Evolutionary conservation across 306 rosid genomes (phyloP), one percentile per base, ranked within the genome.

Genomic region (Quercus variabilis): DNA sequence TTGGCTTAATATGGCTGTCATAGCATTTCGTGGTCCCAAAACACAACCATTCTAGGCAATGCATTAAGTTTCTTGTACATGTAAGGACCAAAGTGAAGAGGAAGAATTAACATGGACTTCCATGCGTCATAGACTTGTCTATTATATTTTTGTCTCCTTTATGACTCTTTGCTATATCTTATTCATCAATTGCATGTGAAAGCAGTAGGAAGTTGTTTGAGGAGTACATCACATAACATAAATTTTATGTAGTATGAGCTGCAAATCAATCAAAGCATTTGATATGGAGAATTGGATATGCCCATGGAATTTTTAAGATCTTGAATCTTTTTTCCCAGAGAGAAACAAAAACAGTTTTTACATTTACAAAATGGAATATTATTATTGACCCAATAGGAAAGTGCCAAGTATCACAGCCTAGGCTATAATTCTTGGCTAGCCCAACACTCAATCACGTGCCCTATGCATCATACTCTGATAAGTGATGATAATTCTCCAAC

Each of bases 381-480:
- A 75, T 67, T 35, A 35, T 41, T 74, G 1, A 43, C 3, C 11
- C 13, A 23, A 74, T 55, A 30, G 55, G 63, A 25, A 79, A 73
- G 21, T 19, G 71, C 9, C 51, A 43, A 71, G 52, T 55, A 77
- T 33, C 55, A 46, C 55, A 55, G 73, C 38, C 12, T 57, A 10
- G 64, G 79, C 51, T 65, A 46, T 65, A 46, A 72, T 35, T 18
- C 41, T 63, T 43, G 41, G 49, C 21, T 33, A 73, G n/a, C 26
- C 55, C 23, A 15, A 64, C 38, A 73, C 28, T 35, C 56, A 73
- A 71, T 76, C 78, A 78, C 52, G 71, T 80, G 78, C 82, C 83
- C 77, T 84, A 74, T 80, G 76, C 83, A 76, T 62, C 46, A 74
- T 65, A 82, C 73, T 65, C 8, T 35, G 8, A 35, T 35, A 35